phyloP scores from a whole-genome alignment of 495 filamentous ascomycete genomes.

The Diplogelasinospora grovesii region DNA sequence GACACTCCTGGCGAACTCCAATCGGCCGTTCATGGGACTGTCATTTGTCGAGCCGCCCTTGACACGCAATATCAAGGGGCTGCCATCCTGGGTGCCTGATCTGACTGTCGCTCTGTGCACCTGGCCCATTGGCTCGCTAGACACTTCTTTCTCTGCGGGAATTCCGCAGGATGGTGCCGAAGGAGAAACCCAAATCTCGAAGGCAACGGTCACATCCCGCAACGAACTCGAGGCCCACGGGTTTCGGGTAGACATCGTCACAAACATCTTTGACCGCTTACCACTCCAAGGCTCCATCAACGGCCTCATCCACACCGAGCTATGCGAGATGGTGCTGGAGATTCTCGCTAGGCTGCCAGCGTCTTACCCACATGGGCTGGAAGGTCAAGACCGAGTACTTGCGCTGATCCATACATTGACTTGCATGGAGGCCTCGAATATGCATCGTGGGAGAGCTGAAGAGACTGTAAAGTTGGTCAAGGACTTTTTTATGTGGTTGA shows the following conservation, averaged over 20 bases:
- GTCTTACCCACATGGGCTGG: background rate
- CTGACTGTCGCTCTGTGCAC: slow-evolving; percentile 4
- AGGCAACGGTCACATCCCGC: background rate
- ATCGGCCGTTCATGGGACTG: slow-evolving; percentile 2
- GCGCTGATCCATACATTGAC: background rate
- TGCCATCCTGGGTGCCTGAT: slow-evolving; percentile 12
- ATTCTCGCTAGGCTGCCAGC: background rate
- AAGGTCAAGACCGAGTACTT: background rate
- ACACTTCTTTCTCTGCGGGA: slow-evolving; percentile 1
- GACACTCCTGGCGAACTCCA: slow-evolving; percentile 4
- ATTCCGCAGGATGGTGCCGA: background rate
- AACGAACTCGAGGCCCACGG: background rate
- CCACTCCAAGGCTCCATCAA: too few relatives aligned
- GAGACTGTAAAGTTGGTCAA: background rate
- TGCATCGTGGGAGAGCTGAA: background rate
- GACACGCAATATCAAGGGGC: background rate
- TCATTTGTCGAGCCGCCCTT: slow-evolving; percentile 7
- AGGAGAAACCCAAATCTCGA: too few relatives aligned
- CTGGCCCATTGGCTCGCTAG: slow-evolving; percentile 9
- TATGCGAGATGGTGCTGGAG: background rate
- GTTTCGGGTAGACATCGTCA: background rate
- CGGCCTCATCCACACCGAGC: too few relatives aligned
- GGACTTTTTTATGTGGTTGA: background rate
- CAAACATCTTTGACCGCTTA: background rate
- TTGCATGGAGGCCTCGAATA: background rate